Conservation (phyloP, 768 basidiomycete species). For the Trametes meyenii region DNA sequence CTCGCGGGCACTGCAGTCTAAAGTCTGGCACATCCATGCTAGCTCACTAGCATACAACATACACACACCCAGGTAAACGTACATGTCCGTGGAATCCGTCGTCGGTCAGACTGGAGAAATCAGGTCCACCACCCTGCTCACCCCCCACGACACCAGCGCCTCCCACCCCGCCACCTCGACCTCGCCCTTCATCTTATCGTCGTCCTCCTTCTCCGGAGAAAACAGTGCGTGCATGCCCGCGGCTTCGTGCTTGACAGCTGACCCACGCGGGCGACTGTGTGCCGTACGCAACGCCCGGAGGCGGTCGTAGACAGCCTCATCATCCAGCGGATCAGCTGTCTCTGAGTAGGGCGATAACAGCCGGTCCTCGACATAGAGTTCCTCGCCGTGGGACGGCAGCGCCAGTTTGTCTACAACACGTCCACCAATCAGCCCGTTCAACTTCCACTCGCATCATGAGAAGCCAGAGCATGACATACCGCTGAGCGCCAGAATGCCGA, state of each 20-base stretch:
- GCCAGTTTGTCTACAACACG: constrained; percentile 18
- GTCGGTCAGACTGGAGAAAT: constrained; percentile 19
- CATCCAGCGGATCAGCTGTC: constrained; percentile 40
- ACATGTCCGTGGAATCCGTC: neutral
- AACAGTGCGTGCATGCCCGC: constrained; percentile 22
- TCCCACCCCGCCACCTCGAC: constrained; percentile 22
- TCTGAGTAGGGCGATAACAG: constrained; percentile 41
- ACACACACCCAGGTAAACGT: constrained; percentile 1
- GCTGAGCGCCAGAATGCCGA: constrained; percentile 52
- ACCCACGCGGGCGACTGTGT: constrained; percentile 32
- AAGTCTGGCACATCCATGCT: neutral
- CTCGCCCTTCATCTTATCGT: constrained; percentile 24
- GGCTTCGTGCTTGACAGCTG: constrained; percentile 24
- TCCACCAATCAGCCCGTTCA: neutral
- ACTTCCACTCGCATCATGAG: neutral
- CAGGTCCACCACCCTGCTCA: constrained; percentile 28
- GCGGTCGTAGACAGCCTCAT: constrained; percentile 40
- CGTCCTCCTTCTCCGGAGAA: constrained; percentile 21
- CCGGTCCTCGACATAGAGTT: constrained; percentile 20
- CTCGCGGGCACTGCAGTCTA: neutral
- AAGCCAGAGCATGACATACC: constrained; percentile 27
- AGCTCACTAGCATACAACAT: neutral
- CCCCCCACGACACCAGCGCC: constrained; percentile 27
- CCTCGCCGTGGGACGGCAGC: constrained; percentile 20
- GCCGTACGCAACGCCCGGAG: constrained; percentile 38